Percentiles rank a stretch among this genome's conserved stretches.
Conservation (phyloP, 2,329 filamentous ascomycete genomes). For the Parasarocladium wereldwijsianum region DNA sequence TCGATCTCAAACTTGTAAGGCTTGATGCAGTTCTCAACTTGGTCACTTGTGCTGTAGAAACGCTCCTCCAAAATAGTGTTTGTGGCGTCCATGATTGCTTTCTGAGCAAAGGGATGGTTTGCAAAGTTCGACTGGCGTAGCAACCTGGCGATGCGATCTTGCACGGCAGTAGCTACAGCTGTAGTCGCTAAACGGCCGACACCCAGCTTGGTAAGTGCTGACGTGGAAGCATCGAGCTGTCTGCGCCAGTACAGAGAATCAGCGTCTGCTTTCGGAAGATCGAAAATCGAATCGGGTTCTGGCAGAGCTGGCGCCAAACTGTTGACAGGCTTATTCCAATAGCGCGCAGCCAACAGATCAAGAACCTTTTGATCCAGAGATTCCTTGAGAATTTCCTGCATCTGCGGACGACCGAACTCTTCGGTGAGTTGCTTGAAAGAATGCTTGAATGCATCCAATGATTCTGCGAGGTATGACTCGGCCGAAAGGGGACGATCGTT, state of each 20-base stretch:
- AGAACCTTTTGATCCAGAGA: constrained; percentile 91
- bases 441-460: constrained; percentile 91
- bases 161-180: constrained; percentile 77
- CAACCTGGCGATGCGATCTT: constrained; percentile 67
- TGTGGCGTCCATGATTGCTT: constrained; percentile 85
- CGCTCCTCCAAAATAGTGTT: constrained; percentile 83
- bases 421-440: constrained; percentile 91
- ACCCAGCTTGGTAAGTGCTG: constrained; percentile 81
- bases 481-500: constrained; percentile 91
- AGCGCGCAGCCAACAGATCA: constrained; percentile 80
- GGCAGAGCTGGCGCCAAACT: constrained; percentile 53
- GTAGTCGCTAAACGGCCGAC: constrained; percentile 86
- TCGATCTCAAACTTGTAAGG: constrained; percentile 98
- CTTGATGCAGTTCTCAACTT: constrained; percentile 98
- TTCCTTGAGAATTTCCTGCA: constrained; percentile 76
- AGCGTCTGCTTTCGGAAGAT: constrained; percentile 72
- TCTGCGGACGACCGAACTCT: constrained; percentile 75
- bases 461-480: constrained; percentile 92
- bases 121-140: constrained; percentile 73
- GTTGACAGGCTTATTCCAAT: constrained; percentile 94
- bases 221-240: constrained; percentile 84
- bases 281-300: constrained; percentile 58
- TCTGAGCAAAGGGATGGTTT: constrained; percentile 78
- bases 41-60: constrained; percentile 93
- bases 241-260: constrained; percentile 85